Evolutionary conservation across 1,284 basidiomycete genomes (phyloP).

Genomic region (Pascua sp.): DNA sequence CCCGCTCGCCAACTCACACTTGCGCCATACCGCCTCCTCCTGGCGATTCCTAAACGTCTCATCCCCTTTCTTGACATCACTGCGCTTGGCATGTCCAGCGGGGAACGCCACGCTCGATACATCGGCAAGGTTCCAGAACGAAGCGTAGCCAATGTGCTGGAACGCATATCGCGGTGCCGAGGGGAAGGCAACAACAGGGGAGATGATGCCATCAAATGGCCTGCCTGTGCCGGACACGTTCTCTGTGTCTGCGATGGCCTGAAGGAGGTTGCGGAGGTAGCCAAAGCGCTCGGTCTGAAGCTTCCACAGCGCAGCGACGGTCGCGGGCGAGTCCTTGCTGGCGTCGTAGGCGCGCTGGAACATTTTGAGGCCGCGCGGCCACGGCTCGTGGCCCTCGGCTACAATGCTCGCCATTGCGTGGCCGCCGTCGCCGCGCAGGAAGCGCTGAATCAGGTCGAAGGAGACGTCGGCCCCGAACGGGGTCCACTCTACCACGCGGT

Average conservation of each 20-base stretch:
- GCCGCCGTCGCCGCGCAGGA: slow-evolving; percentile 17
- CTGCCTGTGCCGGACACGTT: slow-evolving; percentile 12
- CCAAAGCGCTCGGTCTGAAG: slow-evolving; percentile 8
- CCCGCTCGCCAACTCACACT: too few relatives aligned
- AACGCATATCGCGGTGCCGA: slow-evolving; percentile 8
- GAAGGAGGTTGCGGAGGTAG: slow-evolving; percentile 13
- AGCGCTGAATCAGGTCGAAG: slow-evolving; percentile 4
- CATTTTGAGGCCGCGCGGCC: slow-evolving; percentile 9
- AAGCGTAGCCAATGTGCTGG: slow-evolving; percentile 13
- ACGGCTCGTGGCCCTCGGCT: slow-evolving; percentile 14
- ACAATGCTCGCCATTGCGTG: background rate
- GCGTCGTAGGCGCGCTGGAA: slow-evolving; percentile 4
- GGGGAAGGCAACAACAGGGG: slow-evolving; percentile 8
- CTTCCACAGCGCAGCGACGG: slow-evolving; percentile 14
- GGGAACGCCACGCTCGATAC: slow-evolving; percentile 63
- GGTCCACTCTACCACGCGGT: slow-evolving; percentile 53
- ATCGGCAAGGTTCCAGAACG: slow-evolving; percentile 50
- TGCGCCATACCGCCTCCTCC: too few relatives aligned
- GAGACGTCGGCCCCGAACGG: slow-evolving; percentile 6
- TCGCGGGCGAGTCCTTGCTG: slow-evolving; percentile 9
- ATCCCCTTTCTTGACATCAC: too few relatives aligned
- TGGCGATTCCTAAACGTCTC: too few relatives aligned
- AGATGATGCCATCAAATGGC: slow-evolving; percentile 18
- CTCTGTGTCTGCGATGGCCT: slow-evolving; percentile 5
- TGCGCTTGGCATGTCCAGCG: slow-evolving; percentile 20